Evolutionary conservation across 805 yeast genomes (phyloP).

Genomic region (Zygoascus ofunaensis): DNA sequence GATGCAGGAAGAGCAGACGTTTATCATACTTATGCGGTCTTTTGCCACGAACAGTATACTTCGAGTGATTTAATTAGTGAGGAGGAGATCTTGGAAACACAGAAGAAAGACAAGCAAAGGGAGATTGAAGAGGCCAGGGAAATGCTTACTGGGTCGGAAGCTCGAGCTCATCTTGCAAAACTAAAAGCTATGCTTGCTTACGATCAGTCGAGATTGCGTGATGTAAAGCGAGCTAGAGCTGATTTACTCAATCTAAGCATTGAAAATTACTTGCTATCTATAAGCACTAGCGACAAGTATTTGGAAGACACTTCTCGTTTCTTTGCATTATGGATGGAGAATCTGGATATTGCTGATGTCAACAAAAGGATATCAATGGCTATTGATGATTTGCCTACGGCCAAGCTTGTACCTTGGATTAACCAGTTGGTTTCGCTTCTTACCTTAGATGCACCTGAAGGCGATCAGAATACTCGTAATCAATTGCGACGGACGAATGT

Average conservation of each 20-base stretch:
- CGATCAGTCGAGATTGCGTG: slow-evolving; percentile 1
- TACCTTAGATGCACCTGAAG: slow-evolving; percentile 18
- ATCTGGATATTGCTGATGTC: slow-evolving; percentile 37
- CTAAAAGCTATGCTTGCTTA: slow-evolving; percentile 4
- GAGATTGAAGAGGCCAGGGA: slow-evolving; percentile 29
- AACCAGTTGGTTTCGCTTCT: slow-evolving; percentile 73
- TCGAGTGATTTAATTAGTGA: slow-evolving; percentile 37
- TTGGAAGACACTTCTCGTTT: slow-evolving; percentile 62
- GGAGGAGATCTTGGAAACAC: slow-evolving; percentile 33
- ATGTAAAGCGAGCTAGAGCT: neutral
- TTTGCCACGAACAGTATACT: slow-evolving; percentile 59
- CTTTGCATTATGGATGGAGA: slow-evolving; percentile 75
- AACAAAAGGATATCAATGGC: slow-evolving; percentile 35
- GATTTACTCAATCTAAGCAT: slow-evolving; percentile 45
- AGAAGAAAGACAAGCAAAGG: slow-evolving; percentile 27
- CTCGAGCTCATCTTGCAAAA: slow-evolving; percentile 2
- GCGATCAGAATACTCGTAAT: slow-evolving; percentile 27
- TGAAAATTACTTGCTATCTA: slow-evolving; percentile 47
- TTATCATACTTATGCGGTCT: slow-evolving; percentile 55
- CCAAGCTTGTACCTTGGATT: slow-evolving; percentile 68
- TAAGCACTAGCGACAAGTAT: slow-evolving; percentile 36
- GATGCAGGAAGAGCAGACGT: slow-evolving; percentile 34
- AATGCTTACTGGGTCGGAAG: neutral
- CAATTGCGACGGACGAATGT: slow-evolving; percentile 45
- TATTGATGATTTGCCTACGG: slow-evolving; percentile 41